These are phyloP conservation scores for Cylindrotheca closterium DNA, from an alignment of 108 stramenopile species.

Conservation along the genomic window DNA sequence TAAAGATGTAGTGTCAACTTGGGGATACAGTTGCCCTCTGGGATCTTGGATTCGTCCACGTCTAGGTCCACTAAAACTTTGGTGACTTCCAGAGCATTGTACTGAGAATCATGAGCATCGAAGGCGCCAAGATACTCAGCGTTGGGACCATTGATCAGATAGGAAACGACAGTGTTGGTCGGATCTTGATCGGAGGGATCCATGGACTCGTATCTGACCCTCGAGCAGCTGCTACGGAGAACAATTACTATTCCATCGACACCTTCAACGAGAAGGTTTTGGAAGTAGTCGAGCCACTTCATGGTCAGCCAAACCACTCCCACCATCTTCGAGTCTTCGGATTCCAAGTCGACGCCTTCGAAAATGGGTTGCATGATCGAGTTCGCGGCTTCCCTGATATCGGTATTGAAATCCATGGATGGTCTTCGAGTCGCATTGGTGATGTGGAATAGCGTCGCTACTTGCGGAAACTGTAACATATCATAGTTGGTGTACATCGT, in stretches of 20 bases:
- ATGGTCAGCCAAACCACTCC: conserved; percentile 11
- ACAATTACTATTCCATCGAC: conserved; percentile 4
- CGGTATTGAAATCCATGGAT: too few relatives aligned
- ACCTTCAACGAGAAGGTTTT: neutral
- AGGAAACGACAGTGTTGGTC: conserved; percentile 9
- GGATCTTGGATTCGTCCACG: neutral
- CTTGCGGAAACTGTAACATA: too few relatives aligned
- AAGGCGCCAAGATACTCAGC: conserved; percentile 9
- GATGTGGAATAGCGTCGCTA: too few relatives aligned
- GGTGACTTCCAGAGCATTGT: neutral
- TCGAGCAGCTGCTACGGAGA: conserved; percentile 3
- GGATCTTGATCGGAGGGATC: too few relatives aligned
- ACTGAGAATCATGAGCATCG: conserved; percentile 14
- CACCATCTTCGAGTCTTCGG: too few relatives aligned
- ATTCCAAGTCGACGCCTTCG: too few relatives aligned
- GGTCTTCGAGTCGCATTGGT: too few relatives aligned
- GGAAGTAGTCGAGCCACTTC: conserved; percentile 1
- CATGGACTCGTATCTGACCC: too few relatives aligned
- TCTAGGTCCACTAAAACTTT: neutral
- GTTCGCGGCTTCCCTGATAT: too few relatives aligned
- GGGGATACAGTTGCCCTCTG: conserved; percentile 4
- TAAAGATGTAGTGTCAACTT: too few relatives aligned
- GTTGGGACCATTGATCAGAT: conserved; percentile 10
- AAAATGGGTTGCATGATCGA: too few relatives aligned
- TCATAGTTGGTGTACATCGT: too few relatives aligned